Conservation (phyloP, 2,329 filamentous ascomycete species). For the Botrytis cinerea region DNA sequence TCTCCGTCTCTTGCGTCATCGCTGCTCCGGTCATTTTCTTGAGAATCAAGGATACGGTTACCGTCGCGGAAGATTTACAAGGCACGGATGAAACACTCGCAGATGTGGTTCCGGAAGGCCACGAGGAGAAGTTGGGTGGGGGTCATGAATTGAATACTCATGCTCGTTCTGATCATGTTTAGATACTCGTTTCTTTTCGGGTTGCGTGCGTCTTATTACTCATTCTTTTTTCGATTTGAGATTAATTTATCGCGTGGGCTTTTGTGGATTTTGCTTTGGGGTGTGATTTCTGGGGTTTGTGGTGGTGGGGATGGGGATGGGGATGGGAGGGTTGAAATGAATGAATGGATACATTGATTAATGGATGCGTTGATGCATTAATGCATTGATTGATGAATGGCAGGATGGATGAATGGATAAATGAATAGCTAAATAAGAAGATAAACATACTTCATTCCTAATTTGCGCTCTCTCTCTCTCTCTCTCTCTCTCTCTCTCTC, state of each 20-base stretch:
- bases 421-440: background rate
- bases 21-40: constrained; percentile 77
- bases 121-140: constrained; percentile 26
- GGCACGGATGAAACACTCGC: constrained; percentile 81
- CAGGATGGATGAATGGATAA: background rate
- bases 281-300: background rate
- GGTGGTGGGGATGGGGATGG: background rate
- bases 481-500: too few relatives aligned
- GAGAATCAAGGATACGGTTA: constrained; percentile 80
- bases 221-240: background rate
- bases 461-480: background rate
- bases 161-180: background rate
- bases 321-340: background rate
- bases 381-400: background rate
- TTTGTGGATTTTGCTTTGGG: background rate
- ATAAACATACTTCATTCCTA: background rate
- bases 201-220: background rate
- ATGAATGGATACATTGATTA: too few relatives aligned
- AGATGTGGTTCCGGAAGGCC: constrained; percentile 56
- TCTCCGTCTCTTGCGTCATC: constrained; percentile 71
- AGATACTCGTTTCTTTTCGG: background rate
- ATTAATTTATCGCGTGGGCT: background rate
- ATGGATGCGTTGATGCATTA: too few relatives aligned
- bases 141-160: constrained; percentile 11
- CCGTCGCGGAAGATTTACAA: constrained; percentile 77